These are phyloP conservation scores for Catharanthus roseus DNA, from an alignment of 257 asterid species.

Conservation along the genomic window DNA sequence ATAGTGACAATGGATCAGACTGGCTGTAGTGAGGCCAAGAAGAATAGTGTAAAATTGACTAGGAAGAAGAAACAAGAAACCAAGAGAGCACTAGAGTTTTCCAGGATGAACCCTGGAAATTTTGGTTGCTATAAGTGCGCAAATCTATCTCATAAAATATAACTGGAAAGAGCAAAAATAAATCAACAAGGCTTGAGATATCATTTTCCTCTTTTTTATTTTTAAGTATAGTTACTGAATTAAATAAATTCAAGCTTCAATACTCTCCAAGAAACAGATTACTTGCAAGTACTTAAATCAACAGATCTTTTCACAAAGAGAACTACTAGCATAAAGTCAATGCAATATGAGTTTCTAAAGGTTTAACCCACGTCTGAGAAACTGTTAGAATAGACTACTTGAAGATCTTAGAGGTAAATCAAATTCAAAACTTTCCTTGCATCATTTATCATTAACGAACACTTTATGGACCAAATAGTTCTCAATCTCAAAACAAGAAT, in stretches of 20 bases:
- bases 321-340: background rate
- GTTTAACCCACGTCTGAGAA: background rate
- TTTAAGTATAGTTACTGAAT: background rate
- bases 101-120: background rate
- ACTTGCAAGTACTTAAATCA: no score
- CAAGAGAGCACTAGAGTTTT: background rate
- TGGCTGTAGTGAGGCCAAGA: background rate
- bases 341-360: background rate
- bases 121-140: background rate
- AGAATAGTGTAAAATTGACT: background rate
- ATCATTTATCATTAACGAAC: background rate
- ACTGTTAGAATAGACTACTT: no score
- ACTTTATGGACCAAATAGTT: background rate
- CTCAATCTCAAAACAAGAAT: background rate
- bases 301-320: no score
- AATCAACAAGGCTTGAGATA: background rate
- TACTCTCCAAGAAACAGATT: no score
- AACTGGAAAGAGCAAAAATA: background rate
- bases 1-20: background rate
- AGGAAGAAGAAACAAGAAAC: background rate
- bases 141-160: background rate
- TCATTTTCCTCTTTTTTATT: background rate
- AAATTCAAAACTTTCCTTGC: background rate
- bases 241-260: background rate
- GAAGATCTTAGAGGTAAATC: background rate